Evolutionary conservation across 2,329 filamentous ascomycete species (phyloP).

Genomic region (Sclerotiophoma versabilis): DNA sequence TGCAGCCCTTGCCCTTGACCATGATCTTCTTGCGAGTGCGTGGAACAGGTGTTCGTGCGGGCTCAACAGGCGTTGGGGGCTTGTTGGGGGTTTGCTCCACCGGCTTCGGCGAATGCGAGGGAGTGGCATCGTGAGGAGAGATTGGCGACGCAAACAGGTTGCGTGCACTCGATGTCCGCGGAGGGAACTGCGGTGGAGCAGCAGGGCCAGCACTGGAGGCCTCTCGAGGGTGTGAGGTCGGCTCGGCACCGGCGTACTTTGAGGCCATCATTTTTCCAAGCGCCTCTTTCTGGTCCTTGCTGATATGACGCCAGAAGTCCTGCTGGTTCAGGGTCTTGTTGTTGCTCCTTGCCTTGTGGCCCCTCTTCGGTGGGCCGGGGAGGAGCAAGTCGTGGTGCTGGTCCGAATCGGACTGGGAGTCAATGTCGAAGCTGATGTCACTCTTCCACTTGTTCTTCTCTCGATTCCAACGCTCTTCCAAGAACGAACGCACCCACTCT

Average conservation of each 20-base stretch:
- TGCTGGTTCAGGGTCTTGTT: conserved; percentile 60
- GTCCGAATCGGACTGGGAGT: conserved; percentile 62
- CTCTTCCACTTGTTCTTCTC: conserved; percentile 85
- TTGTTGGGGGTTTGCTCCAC: conserved; percentile 26
- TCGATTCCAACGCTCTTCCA: conserved; percentile 71
- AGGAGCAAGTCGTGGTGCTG: conserved; percentile 23
- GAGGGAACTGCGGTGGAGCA: conserved; percentile 20
- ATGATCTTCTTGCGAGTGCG: conserved; percentile 54
- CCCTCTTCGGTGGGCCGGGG: conserved; percentile 36
- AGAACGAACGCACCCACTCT: conserved; percentile 86
- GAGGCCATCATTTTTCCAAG: conserved; percentile 52
- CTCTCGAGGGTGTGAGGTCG: conserved; percentile 45
- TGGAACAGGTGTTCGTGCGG: conserved; percentile 35
- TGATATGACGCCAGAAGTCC: conserved; percentile 57
- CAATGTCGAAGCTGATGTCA: conserved; percentile 70
- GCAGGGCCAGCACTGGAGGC: conserved; percentile 25
- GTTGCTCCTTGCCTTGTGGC: conserved; percentile 52
- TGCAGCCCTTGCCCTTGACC: conserved; percentile 55
- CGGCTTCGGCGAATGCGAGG: conserved; percentile 28
- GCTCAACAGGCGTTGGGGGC: conserved; percentile 28
- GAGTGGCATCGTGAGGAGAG: conserved; percentile 27
- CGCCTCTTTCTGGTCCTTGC: conserved; percentile 46
- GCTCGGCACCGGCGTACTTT: conserved; percentile 47
- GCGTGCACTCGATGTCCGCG: conserved; percentile 22
- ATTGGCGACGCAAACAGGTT: conserved; percentile 28